Conservation (phyloP, 371 early-diverging fungal genomes). For the Amoeboaphelidium protococcarum region DNA sequence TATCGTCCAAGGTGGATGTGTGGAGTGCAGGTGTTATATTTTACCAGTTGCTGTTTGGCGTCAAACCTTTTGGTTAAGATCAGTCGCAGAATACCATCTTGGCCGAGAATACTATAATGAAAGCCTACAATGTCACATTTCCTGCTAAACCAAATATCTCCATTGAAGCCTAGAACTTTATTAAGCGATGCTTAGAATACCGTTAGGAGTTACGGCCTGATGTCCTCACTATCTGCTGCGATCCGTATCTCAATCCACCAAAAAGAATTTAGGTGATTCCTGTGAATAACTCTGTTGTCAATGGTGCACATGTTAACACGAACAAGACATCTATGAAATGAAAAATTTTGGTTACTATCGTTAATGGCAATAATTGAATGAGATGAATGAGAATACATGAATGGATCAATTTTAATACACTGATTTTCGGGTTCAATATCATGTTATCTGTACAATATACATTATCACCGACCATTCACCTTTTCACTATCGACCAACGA, state of each 20-base stretch:
- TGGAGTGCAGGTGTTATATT: conserved; percentile 1
- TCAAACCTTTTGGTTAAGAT: conserved; percentile 1
- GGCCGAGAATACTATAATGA: not conserved
- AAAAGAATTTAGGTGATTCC: too few species aligned
- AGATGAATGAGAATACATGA: not conserved
- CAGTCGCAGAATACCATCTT: conserved; percentile 1
- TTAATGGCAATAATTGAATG: not conserved
- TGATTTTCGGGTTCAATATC: not conserved
- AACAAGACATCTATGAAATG: not conserved
- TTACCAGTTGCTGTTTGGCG: conserved; percentile 2
- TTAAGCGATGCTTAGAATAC: not conserved
- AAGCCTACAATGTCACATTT: too few species aligned
- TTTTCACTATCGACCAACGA: too few species aligned
- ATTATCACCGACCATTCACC: too few species aligned
- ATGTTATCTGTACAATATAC: not conserved
- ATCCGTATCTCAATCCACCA: not conserved
- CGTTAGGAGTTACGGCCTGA: not conserved
- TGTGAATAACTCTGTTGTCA: too few species aligned
- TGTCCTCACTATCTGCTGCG: not conserved
- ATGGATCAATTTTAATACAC: not conserved
- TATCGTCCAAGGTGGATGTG: conserved; percentile 2
- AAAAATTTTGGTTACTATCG: not conserved
- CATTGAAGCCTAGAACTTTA: conserved; percentile 1
- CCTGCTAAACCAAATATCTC: too few species aligned
- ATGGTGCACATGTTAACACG: too few species aligned